Conservation (phyloP, 129 eudicot species). For the Artemisia argyi region DNA sequence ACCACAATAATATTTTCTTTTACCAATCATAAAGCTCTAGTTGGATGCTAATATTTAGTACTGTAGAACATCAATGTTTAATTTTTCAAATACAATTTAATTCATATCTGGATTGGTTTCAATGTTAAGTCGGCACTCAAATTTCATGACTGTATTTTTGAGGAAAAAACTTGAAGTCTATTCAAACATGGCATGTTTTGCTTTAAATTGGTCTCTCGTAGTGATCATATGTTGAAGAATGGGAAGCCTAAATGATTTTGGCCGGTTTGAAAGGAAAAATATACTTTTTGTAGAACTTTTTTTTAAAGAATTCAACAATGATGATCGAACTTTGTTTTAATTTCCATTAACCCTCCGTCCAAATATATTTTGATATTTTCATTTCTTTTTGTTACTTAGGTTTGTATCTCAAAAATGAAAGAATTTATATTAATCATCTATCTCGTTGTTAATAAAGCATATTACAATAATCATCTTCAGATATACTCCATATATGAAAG, state of each 20-base stretch:
- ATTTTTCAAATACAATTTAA: too few species aligned
- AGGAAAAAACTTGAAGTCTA: not conserved
- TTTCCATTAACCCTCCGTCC: not conserved
- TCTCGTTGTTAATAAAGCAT: not conserved
- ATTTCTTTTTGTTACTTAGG: not conserved
- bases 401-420: too few species aligned
- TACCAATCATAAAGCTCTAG: not conserved
- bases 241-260: constrained; percentile 29
- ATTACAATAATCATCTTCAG: not conserved
- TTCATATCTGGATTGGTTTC: too few species aligned
- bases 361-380: too few species aligned
- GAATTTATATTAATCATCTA: too few species aligned
- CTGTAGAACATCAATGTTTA: too few species aligned
- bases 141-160: too few species aligned
- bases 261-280: constrained; percentile 41
- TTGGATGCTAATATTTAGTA: too few species aligned
- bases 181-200: constrained; percentile 29
- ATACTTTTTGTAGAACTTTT: not conserved
- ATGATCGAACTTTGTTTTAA: not conserved
- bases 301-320: not conserved
- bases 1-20: not conserved
- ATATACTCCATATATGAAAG: not conserved
- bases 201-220: constrained; percentile 22
- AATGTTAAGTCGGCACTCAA: too few species aligned
- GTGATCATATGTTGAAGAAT: constrained; percentile 33